Percentiles rank a stretch among this genome's conserved stretches.
Conservation (phyloP, 495 filamentous ascomycete genomes). For the Lasiosphaeriaceae sp. region DNA sequence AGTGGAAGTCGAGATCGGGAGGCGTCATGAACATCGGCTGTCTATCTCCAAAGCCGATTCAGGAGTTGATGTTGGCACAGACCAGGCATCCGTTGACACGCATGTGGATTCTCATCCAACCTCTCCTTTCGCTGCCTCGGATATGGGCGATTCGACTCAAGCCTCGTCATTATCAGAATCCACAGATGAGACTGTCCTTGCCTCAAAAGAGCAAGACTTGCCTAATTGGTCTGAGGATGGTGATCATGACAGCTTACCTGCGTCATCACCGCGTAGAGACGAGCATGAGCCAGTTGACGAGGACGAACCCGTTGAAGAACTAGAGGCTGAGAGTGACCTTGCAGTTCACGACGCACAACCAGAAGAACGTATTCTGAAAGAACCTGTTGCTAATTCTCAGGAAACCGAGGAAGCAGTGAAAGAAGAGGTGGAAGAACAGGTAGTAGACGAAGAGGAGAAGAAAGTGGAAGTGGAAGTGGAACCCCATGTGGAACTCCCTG, state of each 20-base stretch:
- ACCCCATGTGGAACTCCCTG: too few relatives aligned
- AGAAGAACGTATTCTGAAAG: neutral
- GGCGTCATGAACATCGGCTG: constrained; percentile 14
- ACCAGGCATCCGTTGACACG: constrained; percentile 32
- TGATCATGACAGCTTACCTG: neutral
- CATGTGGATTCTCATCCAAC: constrained; percentile 47
- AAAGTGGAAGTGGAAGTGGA: too few relatives aligned
- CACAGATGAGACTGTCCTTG: constrained; percentile 48
- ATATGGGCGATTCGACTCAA: constrained; percentile 49
- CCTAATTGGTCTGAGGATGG: neutral
- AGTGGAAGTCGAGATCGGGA: neutral
- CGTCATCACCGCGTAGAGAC: neutral
- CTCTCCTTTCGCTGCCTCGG: constrained; percentile 45
- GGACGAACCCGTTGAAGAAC: neutral
- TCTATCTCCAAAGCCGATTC: constrained; percentile 36
- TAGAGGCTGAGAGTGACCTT: neutral
- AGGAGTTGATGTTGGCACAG: constrained; percentile 33
- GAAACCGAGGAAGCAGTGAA: too few relatives aligned
- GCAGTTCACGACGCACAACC: too few relatives aligned
- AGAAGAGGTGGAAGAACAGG: too few relatives aligned
- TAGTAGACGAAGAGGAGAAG: too few relatives aligned
- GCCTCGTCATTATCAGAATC: constrained; percentile 54
- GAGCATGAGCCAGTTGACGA: neutral
- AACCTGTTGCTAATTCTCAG: neutral
- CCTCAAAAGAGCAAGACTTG: constrained; percentile 13